Percentiles rank a stretch among this genome's conserved stretches.
Evolutionary conservation across 352 stramenopile species (phyloP).

Genomic region (Phytopythium litorale): DNA sequence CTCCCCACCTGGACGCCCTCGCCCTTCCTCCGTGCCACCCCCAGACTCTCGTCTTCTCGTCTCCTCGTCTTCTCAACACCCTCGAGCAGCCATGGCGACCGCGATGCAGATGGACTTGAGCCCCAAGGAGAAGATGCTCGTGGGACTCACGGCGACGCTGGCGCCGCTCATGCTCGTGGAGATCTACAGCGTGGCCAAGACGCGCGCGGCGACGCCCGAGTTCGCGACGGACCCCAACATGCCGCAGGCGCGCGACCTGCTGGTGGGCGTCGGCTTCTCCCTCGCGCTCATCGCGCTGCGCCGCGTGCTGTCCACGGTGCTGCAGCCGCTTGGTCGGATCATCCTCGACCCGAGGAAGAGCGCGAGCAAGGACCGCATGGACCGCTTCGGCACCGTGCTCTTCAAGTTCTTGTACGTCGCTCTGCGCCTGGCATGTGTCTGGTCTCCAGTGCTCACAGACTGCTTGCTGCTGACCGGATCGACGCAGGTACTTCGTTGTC

Average conservation of each 20-base stretch:
- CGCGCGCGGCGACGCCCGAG: conserved; percentile 16
- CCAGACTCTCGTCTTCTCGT: neutral
- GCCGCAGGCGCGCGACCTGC: conserved; percentile 26
- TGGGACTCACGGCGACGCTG: conserved; percentile 24
- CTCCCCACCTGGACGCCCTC: neutral
- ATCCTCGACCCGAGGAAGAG: conserved; percentile 22
- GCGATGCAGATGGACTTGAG: conserved; percentile 30
- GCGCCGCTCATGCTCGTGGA: conserved; percentile 24
- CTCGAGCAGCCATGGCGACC: conserved; percentile 23
- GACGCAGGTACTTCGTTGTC: conserved; percentile 22
- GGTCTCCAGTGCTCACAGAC: neutral
- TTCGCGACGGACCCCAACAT: conserved; percentile 30
- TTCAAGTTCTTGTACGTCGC: conserved; percentile 31
- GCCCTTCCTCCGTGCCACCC: neutral
- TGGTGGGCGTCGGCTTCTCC: conserved; percentile 23
- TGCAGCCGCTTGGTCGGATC: conserved; percentile 19
- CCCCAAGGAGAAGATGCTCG: conserved; percentile 30
- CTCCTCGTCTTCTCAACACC: neutral
- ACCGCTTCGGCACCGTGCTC: conserved; percentile 31
- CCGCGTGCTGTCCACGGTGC: conserved; percentile 14
- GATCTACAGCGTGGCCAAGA: conserved; percentile 26
- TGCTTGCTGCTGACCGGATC: too few species aligned
- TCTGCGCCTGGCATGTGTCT: neutral
- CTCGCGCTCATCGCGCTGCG: conserved; percentile 25
- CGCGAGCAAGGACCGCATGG: conserved; percentile 19